Evolutionary conservation across 208 protist genomes (phyloP).

Genomic region (Wallacemonas sp.): DNA sequence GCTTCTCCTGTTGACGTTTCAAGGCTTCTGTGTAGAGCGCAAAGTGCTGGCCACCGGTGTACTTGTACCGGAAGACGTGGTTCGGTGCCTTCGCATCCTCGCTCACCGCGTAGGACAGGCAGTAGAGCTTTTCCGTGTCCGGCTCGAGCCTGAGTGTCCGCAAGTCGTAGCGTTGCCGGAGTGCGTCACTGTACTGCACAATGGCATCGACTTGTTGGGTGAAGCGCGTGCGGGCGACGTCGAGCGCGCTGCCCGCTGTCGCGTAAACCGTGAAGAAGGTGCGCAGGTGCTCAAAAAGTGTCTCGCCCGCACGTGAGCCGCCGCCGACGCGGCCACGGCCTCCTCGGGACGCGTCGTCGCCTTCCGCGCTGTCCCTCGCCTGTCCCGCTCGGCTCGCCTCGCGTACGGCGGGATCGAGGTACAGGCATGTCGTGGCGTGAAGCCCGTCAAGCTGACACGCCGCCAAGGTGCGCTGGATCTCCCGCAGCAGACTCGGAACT

Average conservation of each 20-base stretch:
- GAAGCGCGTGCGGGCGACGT: conserved; percentile 57
- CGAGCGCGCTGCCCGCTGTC: conserved; percentile 48
- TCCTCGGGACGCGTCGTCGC: conserved; percentile 6
- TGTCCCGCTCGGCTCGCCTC: background rate
- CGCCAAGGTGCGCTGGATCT: conserved; percentile 22
- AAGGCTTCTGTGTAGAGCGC: conserved; percentile 36
- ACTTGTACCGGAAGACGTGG: conserved; percentile 64
- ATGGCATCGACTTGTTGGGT: conserved; percentile 54
- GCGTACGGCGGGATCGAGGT: conserved; percentile 32
- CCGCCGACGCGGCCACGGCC: conserved; percentile 15
- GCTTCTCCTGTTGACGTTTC: conserved; percentile 21
- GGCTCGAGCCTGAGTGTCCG: conserved; percentile 58
- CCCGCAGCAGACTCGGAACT: conserved; percentile 20
- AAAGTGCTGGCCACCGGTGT: conserved; percentile 69
- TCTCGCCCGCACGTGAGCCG: conserved; percentile 8
- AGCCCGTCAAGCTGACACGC: conserved; percentile 36
- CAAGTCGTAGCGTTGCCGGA: conserved; percentile 37
- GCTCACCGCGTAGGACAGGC: conserved; percentile 54
- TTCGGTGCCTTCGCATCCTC: conserved; percentile 53
- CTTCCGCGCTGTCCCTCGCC: conserved; percentile 7
- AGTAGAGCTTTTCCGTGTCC: conserved; percentile 55
- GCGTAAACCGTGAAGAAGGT: conserved; percentile 69
- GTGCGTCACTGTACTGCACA: conserved; percentile 33
- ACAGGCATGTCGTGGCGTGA: conserved; percentile 13
- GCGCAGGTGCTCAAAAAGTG: conserved; percentile 41